phyloP scores from a whole-genome alignment of 1,284 basidiomycete genomes.

The Moesziomyces globuligerus region DNA sequence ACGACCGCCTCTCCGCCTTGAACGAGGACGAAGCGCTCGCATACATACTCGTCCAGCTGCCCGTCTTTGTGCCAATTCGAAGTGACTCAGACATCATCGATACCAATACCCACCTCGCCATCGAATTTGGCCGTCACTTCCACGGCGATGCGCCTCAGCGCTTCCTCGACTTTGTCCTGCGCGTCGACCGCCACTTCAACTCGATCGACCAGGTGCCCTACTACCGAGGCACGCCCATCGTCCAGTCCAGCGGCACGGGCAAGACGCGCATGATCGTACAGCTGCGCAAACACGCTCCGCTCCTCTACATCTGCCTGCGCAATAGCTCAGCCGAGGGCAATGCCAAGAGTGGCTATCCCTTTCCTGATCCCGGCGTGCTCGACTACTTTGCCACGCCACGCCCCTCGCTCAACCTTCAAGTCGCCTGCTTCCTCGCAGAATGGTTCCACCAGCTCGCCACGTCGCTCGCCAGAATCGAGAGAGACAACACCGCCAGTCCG shows the following conservation, averaged over 20 bases:
- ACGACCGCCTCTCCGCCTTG: no score
- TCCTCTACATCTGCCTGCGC: constrained; percentile 27
- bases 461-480: not conserved
- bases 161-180: constrained; percentile 9
- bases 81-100: no score
- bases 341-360: constrained; percentile 5
- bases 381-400: not conserved
- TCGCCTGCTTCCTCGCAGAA: constrained; percentile 8
- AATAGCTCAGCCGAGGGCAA: not conserved
- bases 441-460: constrained; percentile 7
- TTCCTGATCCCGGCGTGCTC: constrained; percentile 2
- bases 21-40: no score
- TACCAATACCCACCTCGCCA: no score
- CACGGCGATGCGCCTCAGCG: constrained; percentile 5
- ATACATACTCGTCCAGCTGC: no score
- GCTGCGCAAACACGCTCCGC: constrained; percentile 2
- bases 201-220: not conserved
- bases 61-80: no score
- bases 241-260: constrained; percentile 34
- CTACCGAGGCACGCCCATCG: constrained; percentile 10
- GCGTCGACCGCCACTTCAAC: not conserved
- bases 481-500: not conserved
- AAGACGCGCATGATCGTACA: constrained; percentile 26
- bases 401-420: constrained; percentile 4
- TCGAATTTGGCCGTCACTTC: constrained; percentile 1